Evolutionary conservation across 129 eudicot species (phyloP), one percentile per base, ranked within the genome.

Genomic region (Arctium lappa): DNA sequence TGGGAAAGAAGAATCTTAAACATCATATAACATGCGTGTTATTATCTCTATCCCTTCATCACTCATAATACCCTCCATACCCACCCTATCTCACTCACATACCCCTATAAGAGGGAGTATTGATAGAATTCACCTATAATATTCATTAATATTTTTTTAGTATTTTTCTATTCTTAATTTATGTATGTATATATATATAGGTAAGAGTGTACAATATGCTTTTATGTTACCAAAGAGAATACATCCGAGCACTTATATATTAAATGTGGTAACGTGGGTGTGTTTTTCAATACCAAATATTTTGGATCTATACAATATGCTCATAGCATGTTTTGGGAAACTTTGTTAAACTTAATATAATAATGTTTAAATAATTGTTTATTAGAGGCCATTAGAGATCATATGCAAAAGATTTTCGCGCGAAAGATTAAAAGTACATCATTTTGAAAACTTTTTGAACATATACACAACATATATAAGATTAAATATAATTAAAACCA

Each of bases 221-320:
- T 62, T 78, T 65, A 78, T 78, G 81, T 36, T 34, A 46, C 56
- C 81, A 2, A 36, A 36, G 22, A 77, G 56, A 77, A 48, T 77
- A 62, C 29, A 62, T 34, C 73, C 37, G 73, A 78, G 37, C 56
- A 30, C 31, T 1, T 18, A 9, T 69, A 34, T 60, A 78, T 33
- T 33, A 33, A 33, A 15, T 10, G 60, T 63, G 22, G 37, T 62
- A 63, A 63, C 62, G 60, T 63, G 73, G 56, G 73, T 62, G 48
- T 36, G 48, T 10, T 33, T 33, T 78, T 37, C 53, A 62, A 77
- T 34, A 36, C 32, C 11, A 16, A 77, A 62, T 65, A 22, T 65
- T 65, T 65, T 22, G 70, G 70, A 65, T 65, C 70, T 7, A 63
- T 18, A 63, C 6, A 22, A 18, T 63, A 63, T 63, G 69, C 69